phyloP scores from a whole-genome alignment of 495 filamentous ascomycete genomes.

The Hamigera avellanea region DNA sequence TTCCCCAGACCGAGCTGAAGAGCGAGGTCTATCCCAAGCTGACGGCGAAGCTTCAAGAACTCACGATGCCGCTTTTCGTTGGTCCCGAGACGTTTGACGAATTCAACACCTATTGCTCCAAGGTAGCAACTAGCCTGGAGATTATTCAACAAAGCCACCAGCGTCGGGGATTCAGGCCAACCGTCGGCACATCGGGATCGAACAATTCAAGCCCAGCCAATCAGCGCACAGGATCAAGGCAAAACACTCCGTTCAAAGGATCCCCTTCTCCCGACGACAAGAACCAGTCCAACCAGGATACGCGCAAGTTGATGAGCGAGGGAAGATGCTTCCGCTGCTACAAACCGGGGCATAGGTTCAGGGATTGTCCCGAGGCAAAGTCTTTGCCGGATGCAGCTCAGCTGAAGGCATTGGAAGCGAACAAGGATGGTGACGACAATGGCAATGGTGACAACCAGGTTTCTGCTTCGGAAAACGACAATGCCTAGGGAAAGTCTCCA shows the following conservation, averaged over 20 bases:
- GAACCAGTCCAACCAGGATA: neutral
- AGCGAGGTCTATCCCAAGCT: conserved; percentile 1
- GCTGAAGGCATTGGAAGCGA: neutral
- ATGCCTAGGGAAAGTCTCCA: conserved; percentile 4
- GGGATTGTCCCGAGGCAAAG: neutral
- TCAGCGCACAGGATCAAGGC: neutral
- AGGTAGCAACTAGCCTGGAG: neutral
- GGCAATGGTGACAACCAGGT: neutral
- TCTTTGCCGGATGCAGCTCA: neutral
- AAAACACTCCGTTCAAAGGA: neutral
- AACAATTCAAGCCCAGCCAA: too few species aligned
- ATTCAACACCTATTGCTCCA: neutral
- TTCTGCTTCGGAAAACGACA: neutral
- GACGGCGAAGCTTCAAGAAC: neutral
- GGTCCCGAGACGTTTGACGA: neutral
- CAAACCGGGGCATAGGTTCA: neutral
- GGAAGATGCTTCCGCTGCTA: conserved; percentile 1
- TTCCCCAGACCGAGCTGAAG: too few species aligned
- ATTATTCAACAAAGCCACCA: neutral
- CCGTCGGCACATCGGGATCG: neutral
- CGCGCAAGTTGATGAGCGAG: neutral
- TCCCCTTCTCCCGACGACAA: neutral
- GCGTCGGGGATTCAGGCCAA: neutral
- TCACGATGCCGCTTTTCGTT: neutral
- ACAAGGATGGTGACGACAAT: neutral